Conservation (phyloP, 805 yeast genomes). For the Yamadazyma olivae region DNA sequence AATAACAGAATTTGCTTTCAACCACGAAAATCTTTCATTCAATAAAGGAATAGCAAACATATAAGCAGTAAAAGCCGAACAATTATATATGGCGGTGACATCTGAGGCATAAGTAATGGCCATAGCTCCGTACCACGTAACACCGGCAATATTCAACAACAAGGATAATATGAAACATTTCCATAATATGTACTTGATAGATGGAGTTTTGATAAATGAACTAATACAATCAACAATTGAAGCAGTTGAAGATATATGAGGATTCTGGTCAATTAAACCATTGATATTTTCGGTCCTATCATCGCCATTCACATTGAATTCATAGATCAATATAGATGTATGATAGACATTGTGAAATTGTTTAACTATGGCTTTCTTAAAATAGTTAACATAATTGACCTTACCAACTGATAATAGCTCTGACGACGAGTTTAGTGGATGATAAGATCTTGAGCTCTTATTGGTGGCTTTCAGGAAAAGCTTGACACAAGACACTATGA, state of each 20-base stretch:
- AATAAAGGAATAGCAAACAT: constrained; percentile 77
- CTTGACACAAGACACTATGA: constrained; percentile 24
- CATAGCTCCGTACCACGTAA: constrained; percentile 86
- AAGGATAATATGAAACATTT: constrained; percentile 46
- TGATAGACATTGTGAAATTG: constrained; percentile 44
- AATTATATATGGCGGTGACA: constrained; percentile 86
- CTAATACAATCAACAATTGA: constrained; percentile 29
- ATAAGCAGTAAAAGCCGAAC: constrained; percentile 86
- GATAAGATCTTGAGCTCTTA: background rate
- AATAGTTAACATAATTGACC: constrained; percentile 22
- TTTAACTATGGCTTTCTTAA: constrained; percentile 35
- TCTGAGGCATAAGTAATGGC: constrained; percentile 77
- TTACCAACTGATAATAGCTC: constrained; percentile 2
- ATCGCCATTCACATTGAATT: constrained; percentile 36
- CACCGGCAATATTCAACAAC: constrained; percentile 71
- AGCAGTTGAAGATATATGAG: constrained; percentile 30
- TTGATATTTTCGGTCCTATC: constrained; percentile 29
- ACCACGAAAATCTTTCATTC: constrained; percentile 59
- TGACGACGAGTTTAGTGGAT: constrained; percentile 9
- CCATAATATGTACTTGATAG: constrained; percentile 46
- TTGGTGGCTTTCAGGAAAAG: constrained; percentile 1
- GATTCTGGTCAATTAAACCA: constrained; percentile 32
- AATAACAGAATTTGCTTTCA: constrained; percentile 64
- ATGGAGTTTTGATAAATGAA: constrained; percentile 40
- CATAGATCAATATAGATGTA: constrained; percentile 41